Percentiles rank a stretch among this genome's conserved stretches.
These are phyloP conservation scores for Nemania bipapillata DNA, from an alignment of 2,329 filamentous ascomycete genomes.

Conservation along the genomic window DNA sequence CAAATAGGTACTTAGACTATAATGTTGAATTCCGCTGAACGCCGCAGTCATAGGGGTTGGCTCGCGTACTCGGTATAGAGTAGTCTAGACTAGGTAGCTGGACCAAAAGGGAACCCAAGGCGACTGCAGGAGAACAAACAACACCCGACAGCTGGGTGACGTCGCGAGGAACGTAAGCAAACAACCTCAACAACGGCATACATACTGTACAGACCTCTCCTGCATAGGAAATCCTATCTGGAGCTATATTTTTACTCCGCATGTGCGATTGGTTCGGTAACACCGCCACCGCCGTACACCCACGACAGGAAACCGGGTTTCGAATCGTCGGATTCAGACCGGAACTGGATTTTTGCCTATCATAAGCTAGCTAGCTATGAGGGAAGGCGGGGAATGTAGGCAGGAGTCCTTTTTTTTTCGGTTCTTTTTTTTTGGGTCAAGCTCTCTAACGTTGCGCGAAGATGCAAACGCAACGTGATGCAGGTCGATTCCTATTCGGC, in stretches of 20 bases:
- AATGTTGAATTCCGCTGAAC: background rate
- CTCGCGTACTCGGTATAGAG: background rate
- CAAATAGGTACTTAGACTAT: background rate
- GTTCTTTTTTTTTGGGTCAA: no score
- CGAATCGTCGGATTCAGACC: background rate
- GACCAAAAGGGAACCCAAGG: slow-evolving; percentile 3
- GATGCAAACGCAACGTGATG: slow-evolving; percentile 21
- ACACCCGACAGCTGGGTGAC: slow-evolving; percentile 19
- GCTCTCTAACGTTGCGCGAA: background rate
- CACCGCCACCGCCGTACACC: slow-evolving; percentile 26
- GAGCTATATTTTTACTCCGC: background rate
- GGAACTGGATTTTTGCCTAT: slow-evolving; percentile 8
- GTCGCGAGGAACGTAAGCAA: slow-evolving; percentile 10
- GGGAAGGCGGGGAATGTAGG: background rate
- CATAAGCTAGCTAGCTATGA: background rate
- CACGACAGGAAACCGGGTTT: slow-evolving; percentile 17
- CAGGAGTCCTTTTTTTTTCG: no score
- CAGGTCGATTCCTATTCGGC: slow-evolving; percentile 31
- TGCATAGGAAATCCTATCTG: slow-evolving; percentile 14
- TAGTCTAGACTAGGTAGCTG: slow-evolving; percentile 7
- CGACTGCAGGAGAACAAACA: slow-evolving; percentile 3
- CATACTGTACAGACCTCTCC: background rate
- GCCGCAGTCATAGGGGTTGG: background rate
- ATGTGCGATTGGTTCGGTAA: slow-evolving; percentile 30
- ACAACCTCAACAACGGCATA: background rate